These are phyloP conservation scores for Rhamnella rubrinervis DNA, from an alignment of 331 rosid genomes.

Conservation along the genomic window DNA sequence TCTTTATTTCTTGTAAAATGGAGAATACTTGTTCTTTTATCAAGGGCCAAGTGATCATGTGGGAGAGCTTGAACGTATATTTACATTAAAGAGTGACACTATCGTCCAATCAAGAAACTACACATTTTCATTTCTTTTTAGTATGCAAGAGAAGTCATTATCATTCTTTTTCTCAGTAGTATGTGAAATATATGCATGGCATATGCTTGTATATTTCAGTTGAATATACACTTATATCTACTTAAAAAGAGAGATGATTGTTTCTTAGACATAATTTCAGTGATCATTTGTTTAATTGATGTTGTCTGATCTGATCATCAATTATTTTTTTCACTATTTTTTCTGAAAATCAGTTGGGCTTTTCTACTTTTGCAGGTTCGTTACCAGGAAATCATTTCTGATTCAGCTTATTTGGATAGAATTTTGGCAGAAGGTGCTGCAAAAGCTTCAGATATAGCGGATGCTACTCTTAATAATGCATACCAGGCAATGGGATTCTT, in stretches of 20 bases:
- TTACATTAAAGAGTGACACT: not conserved
- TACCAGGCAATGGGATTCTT: conserved; percentile 92
- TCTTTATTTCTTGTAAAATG: no score
- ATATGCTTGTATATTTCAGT: not conserved
- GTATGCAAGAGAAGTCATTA: not conserved
- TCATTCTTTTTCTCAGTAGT: not conserved
- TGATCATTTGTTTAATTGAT: conserved; percentile 10
- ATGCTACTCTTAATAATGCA: conserved; percentile 64
- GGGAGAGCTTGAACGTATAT: no score
- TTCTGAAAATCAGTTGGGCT: conserved; percentile 9
- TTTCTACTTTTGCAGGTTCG: conserved; percentile 59
- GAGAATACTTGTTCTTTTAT: no score
- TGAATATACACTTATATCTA: not conserved
- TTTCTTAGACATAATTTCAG: conserved; percentile 4
- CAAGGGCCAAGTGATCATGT: no score
- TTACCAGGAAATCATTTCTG: conserved; percentile 72
- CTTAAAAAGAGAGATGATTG: not conserved
- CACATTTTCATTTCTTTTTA: not conserved
- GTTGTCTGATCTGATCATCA: conserved; percentile 3
- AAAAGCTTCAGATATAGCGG: conserved; percentile 78
- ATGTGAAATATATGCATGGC: not conserved
- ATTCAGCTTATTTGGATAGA: conserved; percentile 74
- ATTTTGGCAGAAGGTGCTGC: conserved; percentile 79
- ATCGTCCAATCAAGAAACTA: not conserved
- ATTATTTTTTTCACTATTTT: not conserved